These are phyloP conservation scores for Phaffomyces antillensis DNA, from an alignment of 805 yeast genomes.

Conservation along the genomic window DNA sequence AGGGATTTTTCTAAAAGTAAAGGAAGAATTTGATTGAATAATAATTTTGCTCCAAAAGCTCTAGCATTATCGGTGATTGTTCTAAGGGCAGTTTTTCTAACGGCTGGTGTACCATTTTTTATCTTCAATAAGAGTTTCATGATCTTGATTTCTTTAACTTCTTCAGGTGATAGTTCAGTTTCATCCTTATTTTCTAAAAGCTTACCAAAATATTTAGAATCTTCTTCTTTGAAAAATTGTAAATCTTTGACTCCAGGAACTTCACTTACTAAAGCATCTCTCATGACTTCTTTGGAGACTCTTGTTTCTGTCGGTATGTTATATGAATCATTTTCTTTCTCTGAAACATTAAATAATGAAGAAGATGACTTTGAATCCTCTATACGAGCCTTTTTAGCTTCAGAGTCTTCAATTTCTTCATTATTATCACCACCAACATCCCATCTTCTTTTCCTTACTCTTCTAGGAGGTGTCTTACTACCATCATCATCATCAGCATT, in stretches of 20 bases:
- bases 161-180: constrained; percentile 38
- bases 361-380: constrained; percentile 2
- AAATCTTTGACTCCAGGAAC: constrained; percentile 62
- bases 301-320: constrained; percentile 45
- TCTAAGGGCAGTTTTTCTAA: constrained; percentile 64
- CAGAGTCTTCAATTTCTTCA: constrained; percentile 1
- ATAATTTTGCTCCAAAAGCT: constrained; percentile 57
- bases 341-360: background rate
- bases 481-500: constrained; percentile 8
- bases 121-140: constrained; percentile 59
- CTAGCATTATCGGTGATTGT: constrained; percentile 57
- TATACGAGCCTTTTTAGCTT: constrained; percentile 15
- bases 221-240: constrained; percentile 64
- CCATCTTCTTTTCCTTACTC: constrained; percentile 19
- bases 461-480: constrained; percentile 23
- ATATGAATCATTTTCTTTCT: constrained; percentile 27
- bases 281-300: constrained; percentile 22
- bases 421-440: constrained; percentile 14
- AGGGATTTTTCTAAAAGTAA: constrained; percentile 62
- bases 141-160: constrained; percentile 51
- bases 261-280: constrained; percentile 39
- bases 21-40: constrained; percentile 71
- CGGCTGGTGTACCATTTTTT: constrained; percentile 69
- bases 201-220: constrained; percentile 62
- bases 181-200: constrained; percentile 33